Evolutionary conservation across 306 rosid genomes (phyloP), one percentile per base, ranked within the genome.

Genomic region (Arachis hypogaea): DNA sequence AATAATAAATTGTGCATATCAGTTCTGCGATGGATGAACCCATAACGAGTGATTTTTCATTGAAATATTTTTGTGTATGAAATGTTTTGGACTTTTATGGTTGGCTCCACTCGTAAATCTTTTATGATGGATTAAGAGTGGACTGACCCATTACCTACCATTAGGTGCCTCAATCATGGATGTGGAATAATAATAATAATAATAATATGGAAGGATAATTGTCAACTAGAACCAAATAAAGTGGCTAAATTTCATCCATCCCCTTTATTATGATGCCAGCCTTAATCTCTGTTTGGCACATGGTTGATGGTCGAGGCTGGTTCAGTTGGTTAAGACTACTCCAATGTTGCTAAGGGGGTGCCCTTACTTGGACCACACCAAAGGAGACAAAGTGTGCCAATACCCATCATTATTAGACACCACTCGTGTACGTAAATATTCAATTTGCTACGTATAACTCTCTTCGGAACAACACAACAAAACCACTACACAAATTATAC

Each of bases 91-190:
- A 33, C 38, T 33, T 33, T 33, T 33, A 33, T 33, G 54, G 59
- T 72, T 71, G 82, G 66, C 77, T 72, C 78, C 74, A 74, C 64
- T 51, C 45, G 33, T 4, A 18, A 72, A 51, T 74, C 73, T 79
- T 73, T 71, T 68, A 78, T 79, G 77, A 57, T 43, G 9, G 74
- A 58, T 70, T 71, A 74, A 59, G 45, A 44, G 78, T 49, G 55
- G 82, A 77, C 68, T 77, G 91, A 88, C 91, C 84, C 83, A 81
- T 83, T 79, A 88, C 89, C 91, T 81, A 84, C 89, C 87, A 78
- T 83, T 82, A 69, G 83, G 86, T 86, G 78, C 83, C 41, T 82
- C 80, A 83, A 89, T 87, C 83, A 87, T 87, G 88, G 63, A 33
- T 69, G 66, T 63, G 80, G 68, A 63, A 30, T 22, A 22, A 22